Conservation (phyloP, 805 yeast genomes). For the Candida tallmaniae region DNA sequence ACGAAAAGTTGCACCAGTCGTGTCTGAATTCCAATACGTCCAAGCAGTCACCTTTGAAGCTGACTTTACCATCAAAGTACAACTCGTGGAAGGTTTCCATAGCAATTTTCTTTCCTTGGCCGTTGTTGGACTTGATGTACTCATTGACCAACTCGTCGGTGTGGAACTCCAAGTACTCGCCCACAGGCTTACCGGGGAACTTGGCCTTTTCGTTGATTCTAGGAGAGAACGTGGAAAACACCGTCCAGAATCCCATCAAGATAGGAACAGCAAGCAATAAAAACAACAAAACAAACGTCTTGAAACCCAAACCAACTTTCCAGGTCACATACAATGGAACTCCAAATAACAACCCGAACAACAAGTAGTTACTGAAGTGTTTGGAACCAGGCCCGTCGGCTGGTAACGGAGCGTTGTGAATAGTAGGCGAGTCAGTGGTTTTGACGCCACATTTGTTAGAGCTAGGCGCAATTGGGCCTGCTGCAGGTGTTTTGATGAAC, state of each 20-base stretch:
- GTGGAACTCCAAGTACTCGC: constrained; percentile 77
- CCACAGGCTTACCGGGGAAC: constrained; percentile 73
- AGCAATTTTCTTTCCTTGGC: constrained; percentile 72
- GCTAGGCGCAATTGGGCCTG: constrained; percentile 21
- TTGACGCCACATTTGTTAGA: constrained; percentile 30
- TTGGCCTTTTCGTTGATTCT: constrained; percentile 73
- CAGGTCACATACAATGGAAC: constrained; percentile 62
- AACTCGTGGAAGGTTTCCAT: constrained; percentile 90
- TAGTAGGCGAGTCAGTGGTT: constrained; percentile 55
- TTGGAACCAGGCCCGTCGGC: constrained; percentile 89
- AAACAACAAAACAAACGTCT: constrained; percentile 59
- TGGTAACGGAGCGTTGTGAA: constrained; percentile 81
- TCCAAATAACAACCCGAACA: constrained; percentile 46
- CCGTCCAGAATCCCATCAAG: constrained; percentile 78
- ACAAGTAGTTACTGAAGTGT: constrained; percentile 60
- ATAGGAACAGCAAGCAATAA: constrained; percentile 61
- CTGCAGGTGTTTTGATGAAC: constrained; percentile 57
- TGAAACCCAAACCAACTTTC: constrained; percentile 65
- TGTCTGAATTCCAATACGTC: constrained; percentile 84
- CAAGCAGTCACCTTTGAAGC: constrained; percentile 82
- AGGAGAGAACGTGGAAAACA: constrained; percentile 73
- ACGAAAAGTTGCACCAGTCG: constrained; percentile 83
- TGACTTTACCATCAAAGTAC: constrained; percentile 77
- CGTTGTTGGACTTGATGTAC: constrained; percentile 51
- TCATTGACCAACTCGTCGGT: constrained; percentile 62